Evolutionary conservation across 2,329 filamentous ascomycete genomes (phyloP), one percentile per base, ranked within the genome.

Genomic region (Plenodomus lindquistii): DNA sequence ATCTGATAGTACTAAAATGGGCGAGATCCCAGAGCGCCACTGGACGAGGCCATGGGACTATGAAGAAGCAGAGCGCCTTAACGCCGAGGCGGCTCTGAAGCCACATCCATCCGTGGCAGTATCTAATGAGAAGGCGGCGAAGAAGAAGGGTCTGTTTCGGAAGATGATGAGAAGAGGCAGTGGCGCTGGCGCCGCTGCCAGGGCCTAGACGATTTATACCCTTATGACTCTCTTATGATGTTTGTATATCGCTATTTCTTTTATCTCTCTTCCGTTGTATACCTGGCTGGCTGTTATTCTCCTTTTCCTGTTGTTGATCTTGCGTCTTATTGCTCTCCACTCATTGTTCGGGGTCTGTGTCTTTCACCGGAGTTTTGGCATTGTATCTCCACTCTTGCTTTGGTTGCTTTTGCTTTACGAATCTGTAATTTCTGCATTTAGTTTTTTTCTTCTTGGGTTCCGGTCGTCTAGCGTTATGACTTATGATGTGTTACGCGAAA

Each of bases 1-100:
- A 4, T 75, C 74, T 10, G 73, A 73, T 17, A 75, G 74, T 58
- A 79, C 77, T 3, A 77, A 77, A 59, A 63, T 79, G 8, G 77
- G 77, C 37, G 77, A 79, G 54, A 78, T 79, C 5, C 76, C 77
- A 4, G 61, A 76, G 60, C 67, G 72, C 31, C 69, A 71, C 39
- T 78, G 77, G 77, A 64, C 67, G 0, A 64, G 50, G 44, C 74
- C 75, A 5, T 77, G 66, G 46, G 72, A 79, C 44, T 74, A 71
- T 39, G 72, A 73, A 27, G 70, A 67, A 27, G 75, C 74, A 44
- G 73, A 71, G 37, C 59, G 71, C 18, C 53, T 73, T 56, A 78
- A 79, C 46, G 57, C 58, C 4, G 70, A 76, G 51, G 74, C 73
- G 22, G 63, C 57, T 15, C 40, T 55, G 35, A 46, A 38, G 11